Base-by-base conservation (phyloP, 2,329 filamentous ascomycete species). In the Cucurbitaria berberidis region DNA sequence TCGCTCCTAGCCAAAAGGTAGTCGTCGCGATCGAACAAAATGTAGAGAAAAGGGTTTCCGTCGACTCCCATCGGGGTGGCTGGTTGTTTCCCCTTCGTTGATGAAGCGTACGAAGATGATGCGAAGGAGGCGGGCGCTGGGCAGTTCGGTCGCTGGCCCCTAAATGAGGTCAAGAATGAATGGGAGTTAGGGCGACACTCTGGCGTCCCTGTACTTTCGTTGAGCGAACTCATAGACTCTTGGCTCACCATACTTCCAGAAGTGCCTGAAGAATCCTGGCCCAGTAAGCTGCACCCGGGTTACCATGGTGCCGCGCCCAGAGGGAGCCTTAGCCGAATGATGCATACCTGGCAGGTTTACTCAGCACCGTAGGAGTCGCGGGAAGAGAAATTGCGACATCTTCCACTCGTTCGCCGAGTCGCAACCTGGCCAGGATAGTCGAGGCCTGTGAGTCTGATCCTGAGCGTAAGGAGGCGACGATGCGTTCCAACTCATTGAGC, bases 11-110 rank as follows among this genome's bases (percentile, higher is more conserved):
- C 26, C 16, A 59, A 48, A 9, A 67, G 60, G 22, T 47, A 62
- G 48, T 67, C 64, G 13, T 64, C 56, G 32, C 64, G 57, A 22
- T 67, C 57, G 30, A 62, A 67, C 15, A 67, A 21, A 1, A 57
- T 45, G 5, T 48, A 56, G 16, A 67, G 35, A 13, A 66, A 67
- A 9, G 45, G 38, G 13, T 38, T 41, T 3, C 46, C 41, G 1
- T 46, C 49, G 3, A 42, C 24, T 19, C 40, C 30, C 2, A 41
- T 46, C 9, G 22, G 18, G 6, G 22, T 39, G 11, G 30, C 34
- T 34, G 51, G 32, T 13, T 59, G 59, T 32, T 59, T 64, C 9
- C 54, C 55, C 42, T 52, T 52, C 1, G 48, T 47, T 15, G 49
- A 40, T 1, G 53, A 44, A 11, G 40, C 34, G 39, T 55, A 51